Evolutionary conservation across 805 yeast species (phyloP), one percentile per base, ranked within the genome.

Genomic region (Diddensiella transvaalensis): DNA sequence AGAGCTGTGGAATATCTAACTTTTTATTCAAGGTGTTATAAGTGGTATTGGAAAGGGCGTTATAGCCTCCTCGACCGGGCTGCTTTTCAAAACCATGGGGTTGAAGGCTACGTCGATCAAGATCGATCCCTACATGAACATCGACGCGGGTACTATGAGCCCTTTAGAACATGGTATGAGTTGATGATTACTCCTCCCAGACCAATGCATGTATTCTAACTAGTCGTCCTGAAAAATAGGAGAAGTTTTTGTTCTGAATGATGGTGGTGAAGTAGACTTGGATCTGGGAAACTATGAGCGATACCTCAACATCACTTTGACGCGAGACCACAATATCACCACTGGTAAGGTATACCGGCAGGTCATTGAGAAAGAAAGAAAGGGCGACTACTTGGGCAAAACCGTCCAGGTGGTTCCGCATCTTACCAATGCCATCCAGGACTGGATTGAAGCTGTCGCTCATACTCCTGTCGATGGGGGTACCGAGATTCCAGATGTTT

Each of bases 401-500:
- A 93, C 99, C n/a, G 99, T 93, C 43, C 99, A 93, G 74, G 96
- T 93, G 59, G 99, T 93, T 60, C 99, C 99, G 38, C 99, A 93
- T 68, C 78, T 93, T 58, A 93, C 99, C 56, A 87, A 85, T 60
- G 97, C 96, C 23, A 93, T 93, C 64, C 99, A 93, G 74, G 96
- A 90, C 57, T 93, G 99, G 99, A 85, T 93, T 59, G 98, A 93
- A 74, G 77, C 86, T 53, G 98, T 93, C 42, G 79, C 97, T 39
- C 80, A 76, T 57, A 77, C 91, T 50, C 97, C 99, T 15, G 99
- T 93, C 52, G 99, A 93, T 67, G 78, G 75, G 46, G 78, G 90
- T 32, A 95, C 93, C 47, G 75, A 82, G 66, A 85, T 82, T 62
- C 99, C 99, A 29, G 98, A 93, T 60, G 85, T 93, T 46, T 93